Percentiles rank a stretch among this genome's conserved stretches.
phyloP scores from a whole-genome alignment of 768 basidiomycete species.

The Boletellus ananas region DNA sequence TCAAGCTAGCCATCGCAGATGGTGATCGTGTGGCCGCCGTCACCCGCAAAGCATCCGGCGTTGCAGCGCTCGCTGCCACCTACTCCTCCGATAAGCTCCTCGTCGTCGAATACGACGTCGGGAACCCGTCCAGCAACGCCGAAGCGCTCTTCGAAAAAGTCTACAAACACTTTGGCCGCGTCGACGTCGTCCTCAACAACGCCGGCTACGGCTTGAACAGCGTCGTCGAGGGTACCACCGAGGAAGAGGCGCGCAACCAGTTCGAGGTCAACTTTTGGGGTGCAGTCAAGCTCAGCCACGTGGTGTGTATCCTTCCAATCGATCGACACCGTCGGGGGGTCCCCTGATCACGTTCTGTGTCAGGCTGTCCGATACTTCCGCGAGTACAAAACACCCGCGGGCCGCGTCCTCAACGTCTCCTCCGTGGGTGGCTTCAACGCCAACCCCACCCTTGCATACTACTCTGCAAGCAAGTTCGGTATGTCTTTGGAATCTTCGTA shows the following conservation, averaged over 20 bases:
- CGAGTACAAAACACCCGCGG: slow-evolving; percentile 22
- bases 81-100: slow-evolving; percentile 23
- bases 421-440: slow-evolving; percentile 18
- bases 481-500: too few species aligned
- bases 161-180: slow-evolving; percentile 25
- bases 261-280: slow-evolving; percentile 36
- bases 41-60: slow-evolving; percentile 21
- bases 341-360: neutral
- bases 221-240: slow-evolving; percentile 26
- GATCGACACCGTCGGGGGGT: neutral
- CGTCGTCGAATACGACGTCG: slow-evolving; percentile 31
- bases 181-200: slow-evolving; percentile 36
- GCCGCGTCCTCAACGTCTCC: slow-evolving; percentile 23
- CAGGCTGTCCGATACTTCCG: slow-evolving; percentile 31
- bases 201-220: slow-evolving; percentile 23
- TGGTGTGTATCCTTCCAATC: slow-evolving; percentile 9
- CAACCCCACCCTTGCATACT: slow-evolving; percentile 16
- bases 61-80: slow-evolving; percentile 13
- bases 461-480: slow-evolving; percentile 25
- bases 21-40: slow-evolving; percentile 30
- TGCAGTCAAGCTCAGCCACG: slow-evolving; percentile 18
- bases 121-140: slow-evolving; percentile 14
- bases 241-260: slow-evolving; percentile 24
- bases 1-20: slow-evolving; percentile 22
- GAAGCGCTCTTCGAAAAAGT: slow-evolving; percentile 20